Evolutionary conservation across 179 eudicot genomes (phyloP).

Genomic region (Monotropa hypopitys): DNA sequence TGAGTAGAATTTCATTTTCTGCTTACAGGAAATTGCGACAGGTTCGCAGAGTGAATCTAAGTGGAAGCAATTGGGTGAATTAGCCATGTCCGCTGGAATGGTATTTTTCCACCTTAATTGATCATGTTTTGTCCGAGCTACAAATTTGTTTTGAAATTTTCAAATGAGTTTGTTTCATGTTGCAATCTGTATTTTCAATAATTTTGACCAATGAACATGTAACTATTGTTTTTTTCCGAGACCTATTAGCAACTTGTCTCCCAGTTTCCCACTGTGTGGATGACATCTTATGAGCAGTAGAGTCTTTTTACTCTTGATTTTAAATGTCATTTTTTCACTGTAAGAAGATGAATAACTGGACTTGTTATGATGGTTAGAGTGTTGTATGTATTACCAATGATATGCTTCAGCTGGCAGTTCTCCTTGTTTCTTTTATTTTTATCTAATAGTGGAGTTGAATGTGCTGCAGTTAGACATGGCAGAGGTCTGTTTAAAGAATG

Average conservation of each 20-base stretch:
- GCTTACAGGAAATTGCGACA: conserved; percentile 67
- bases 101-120: conserved; percentile 21
- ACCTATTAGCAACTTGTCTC: not conserved
- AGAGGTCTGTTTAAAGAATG: conserved; percentile 74
- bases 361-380: not conserved
- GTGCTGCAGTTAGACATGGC: conserved; percentile 83
- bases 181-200: not conserved
- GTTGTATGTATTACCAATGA: not conserved
- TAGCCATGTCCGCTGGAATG: conserved; percentile 94
- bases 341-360: conserved; percentile 3
- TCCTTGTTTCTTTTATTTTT: not conserved
- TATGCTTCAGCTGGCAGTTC: conserved; percentile 1
- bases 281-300: not conserved
- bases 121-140: not conserved
- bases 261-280: not conserved
- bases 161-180: not conserved
- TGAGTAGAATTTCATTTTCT: conserved; percentile 5
- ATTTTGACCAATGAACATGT: not conserved
- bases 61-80: conserved; percentile 96
- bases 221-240: not conserved
- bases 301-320: not conserved
- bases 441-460: not conserved
- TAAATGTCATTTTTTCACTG: not conserved
- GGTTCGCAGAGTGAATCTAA: conserved; percentile 83
- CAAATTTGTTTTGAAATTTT: not conserved